These are phyloP conservation scores for Lactarius quietus DNA, from an alignment of 768 basidiomycete genomes.

Conservation along the genomic window DNA sequence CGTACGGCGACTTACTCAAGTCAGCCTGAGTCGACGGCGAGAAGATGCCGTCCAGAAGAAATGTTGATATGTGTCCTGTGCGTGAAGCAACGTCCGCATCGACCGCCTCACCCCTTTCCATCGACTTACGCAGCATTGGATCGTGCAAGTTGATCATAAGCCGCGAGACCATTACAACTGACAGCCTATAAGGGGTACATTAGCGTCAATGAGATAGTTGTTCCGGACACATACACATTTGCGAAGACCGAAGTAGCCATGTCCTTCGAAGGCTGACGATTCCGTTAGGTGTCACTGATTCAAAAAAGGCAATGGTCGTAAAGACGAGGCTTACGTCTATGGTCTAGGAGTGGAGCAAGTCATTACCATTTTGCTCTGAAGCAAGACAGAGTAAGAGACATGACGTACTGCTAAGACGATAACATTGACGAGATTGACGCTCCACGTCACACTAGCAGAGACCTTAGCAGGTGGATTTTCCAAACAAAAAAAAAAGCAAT, in stretches of 20 bases:
- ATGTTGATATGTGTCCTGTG: constrained; percentile 7
- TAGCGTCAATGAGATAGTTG: neutral
- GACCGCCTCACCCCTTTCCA: neutral
- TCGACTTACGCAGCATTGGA: neutral
- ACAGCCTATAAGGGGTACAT: constrained; percentile 5
- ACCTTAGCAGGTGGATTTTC: constrained; percentile 1
- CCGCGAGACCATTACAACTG: constrained; percentile 19
- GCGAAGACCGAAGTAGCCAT: constrained; percentile 7
- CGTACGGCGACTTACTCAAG: neutral
- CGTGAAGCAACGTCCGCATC: neutral
- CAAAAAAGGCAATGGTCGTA: no score
- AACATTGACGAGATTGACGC: constrained; percentile 17
- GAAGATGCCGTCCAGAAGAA: neutral
- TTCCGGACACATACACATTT: constrained; percentile 10
- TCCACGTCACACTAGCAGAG: constrained; percentile 14
- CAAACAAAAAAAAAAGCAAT: neutral
- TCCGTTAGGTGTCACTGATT: neutral
- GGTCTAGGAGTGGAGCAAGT: neutral
- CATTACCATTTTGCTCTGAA: neutral
- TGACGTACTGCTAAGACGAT: constrained; percentile 15
- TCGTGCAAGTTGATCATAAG: constrained; percentile 25
- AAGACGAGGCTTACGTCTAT: neutral
- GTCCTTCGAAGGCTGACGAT: neutral
- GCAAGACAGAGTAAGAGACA: neutral
- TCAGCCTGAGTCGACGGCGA: neutral